These are phyloP conservation scores for Zoysia pacifica DNA, from an alignment of 176 grass and related monocot genomes.

Conservation along the genomic window DNA sequence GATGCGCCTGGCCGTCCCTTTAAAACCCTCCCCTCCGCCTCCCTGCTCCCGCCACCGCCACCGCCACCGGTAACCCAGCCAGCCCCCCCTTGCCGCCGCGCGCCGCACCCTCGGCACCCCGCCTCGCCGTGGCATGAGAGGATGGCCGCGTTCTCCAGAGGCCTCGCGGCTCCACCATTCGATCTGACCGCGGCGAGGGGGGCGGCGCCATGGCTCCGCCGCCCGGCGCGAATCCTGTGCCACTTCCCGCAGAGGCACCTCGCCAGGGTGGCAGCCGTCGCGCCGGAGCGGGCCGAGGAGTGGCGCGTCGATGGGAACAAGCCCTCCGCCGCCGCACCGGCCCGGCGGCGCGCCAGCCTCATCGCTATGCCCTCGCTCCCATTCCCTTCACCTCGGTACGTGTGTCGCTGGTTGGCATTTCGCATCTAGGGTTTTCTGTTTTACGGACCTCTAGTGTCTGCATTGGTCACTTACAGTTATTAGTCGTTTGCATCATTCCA, in stretches of 20 bases:
- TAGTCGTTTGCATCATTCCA: constrained; percentile 9
- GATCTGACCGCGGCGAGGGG: constrained; percentile 39
- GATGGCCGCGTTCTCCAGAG: constrained; percentile 76
- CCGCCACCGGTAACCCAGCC: constrained; percentile 16
- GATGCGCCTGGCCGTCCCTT: constrained; percentile 34
- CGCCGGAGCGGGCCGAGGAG: constrained; percentile 51
- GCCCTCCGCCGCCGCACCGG: constrained; percentile 32
- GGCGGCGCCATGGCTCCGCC: constrained; percentile 12
- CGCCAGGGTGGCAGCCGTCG: constrained; percentile 41
- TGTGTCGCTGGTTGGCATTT: background rate
- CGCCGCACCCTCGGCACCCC: background rate
- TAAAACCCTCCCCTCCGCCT: constrained; percentile 48
- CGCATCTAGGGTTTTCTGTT: constrained; percentile 4
- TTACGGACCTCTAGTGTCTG: background rate
- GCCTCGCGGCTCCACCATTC: constrained; percentile 56
- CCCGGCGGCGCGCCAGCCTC: constrained; percentile 39
- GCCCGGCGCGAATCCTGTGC: constrained; percentile 31
- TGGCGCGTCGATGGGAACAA: constrained; percentile 55
- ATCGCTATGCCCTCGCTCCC: constrained; percentile 45
- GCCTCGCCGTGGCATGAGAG: constrained; percentile 22
- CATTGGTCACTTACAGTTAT: constrained; percentile 16
- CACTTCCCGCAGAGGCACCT: constrained; percentile 47
- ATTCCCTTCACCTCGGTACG: constrained; percentile 66
- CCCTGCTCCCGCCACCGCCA: constrained; percentile 33
- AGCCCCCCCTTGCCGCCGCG: background rate